Conservation (phyloP, 805 yeast species). For the Ogataea dorogensis region DNA sequence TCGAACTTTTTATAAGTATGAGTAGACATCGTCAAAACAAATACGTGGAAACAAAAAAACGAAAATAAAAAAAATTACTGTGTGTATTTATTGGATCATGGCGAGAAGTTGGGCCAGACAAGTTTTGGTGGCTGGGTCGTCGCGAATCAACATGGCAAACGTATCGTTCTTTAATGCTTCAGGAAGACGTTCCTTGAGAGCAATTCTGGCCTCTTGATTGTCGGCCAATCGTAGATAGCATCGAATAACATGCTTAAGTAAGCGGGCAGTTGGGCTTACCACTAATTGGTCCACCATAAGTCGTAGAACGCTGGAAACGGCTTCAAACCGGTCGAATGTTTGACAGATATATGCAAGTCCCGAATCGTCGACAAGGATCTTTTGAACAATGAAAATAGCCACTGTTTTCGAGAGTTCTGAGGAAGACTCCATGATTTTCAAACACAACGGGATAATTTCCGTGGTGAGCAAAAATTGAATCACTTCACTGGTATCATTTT, state of each 20-base stretch:
- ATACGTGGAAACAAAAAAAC: slow-evolving; percentile 14
- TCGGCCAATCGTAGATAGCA: slow-evolving; percentile 90
- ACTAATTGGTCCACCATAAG: slow-evolving; percentile 84
- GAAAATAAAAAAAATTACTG: slow-evolving; percentile 7
- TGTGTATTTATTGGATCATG: slow-evolving; percentile 25
- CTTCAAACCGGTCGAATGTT: slow-evolving; percentile 90
- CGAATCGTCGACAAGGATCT: slow-evolving; percentile 85
- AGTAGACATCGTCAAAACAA: slow-evolving; percentile 63
- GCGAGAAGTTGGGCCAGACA: slow-evolving; percentile 81
- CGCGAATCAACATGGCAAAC: slow-evolving; percentile 72
- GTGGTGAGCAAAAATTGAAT: slow-evolving; percentile 90
- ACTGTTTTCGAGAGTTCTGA: slow-evolving; percentile 94
- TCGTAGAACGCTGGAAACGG: slow-evolving; percentile 85
- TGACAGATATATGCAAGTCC: slow-evolving; percentile 93
- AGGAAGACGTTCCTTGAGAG: slow-evolving; percentile 79
- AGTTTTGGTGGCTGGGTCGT: slow-evolving; percentile 84
- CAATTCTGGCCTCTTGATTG: slow-evolving; percentile 85
- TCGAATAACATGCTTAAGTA: slow-evolving; percentile 89
- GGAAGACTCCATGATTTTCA: slow-evolving; percentile 92
- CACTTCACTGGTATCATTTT: slow-evolving; percentile 93
- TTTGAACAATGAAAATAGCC: slow-evolving; percentile 93
- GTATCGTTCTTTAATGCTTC: slow-evolving; percentile 87
- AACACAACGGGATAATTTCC: slow-evolving; percentile 91
- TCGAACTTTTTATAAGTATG: slow-evolving; percentile 81
- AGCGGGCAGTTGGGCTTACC: slow-evolving; percentile 72